Evolutionary conservation across 2,329 filamentous ascomycete species (phyloP), one percentile per base, ranked within the genome.

Genomic region (Diaporthe batatas): DNA sequence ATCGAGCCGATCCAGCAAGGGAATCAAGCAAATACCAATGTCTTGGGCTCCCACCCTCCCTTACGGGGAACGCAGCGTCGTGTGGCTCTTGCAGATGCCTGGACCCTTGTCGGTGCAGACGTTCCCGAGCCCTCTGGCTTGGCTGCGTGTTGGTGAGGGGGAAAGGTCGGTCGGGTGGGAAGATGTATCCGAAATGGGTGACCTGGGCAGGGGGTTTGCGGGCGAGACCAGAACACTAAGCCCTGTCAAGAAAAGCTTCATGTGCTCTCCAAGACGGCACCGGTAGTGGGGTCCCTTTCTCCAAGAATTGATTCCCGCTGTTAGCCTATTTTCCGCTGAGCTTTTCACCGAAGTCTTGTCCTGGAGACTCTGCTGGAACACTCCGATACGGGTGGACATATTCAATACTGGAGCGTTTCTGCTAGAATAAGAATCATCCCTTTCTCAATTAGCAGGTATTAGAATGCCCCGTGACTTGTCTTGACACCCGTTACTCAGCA

Each of bases 151-250:
- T 23, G 39, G 68, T 70, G 68, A 53, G 54, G 47, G 58, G 34
- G 36, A 59, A 54, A 47, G 44, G 69, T 2, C 54, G 64, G 71
- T 62, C 71, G 55, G 55, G 54, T 72, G 71, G 55, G 71, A 72
- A 42, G 42, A 23, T 39, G n/a, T 16, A 25, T 1, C 34, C 55
- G n/a, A 29, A 58, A 44, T 18, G 23, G 70, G 29, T 23, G 44
- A 7, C 6, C 6, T 25, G 44, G 4, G 32, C 62, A 42, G 29
- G 55, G 47, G 36, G 21, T 1, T 18, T 42, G 44, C 51, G 44
- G 32, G 25, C 62, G 62, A 51, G 42, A 67, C 44, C 16, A 67
- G 32, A 39, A 25, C 47, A 70, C 55, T 54, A 53, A 54, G 29
- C 44, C 44, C 14, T 49, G 39, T 29, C 44, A 62, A 70, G 44